Evolutionary conservation across 2,329 filamentous ascomycete genomes (phyloP), one percentile per base, ranked within the genome.

Genomic region (Coleophoma eucalyptorum): DNA sequence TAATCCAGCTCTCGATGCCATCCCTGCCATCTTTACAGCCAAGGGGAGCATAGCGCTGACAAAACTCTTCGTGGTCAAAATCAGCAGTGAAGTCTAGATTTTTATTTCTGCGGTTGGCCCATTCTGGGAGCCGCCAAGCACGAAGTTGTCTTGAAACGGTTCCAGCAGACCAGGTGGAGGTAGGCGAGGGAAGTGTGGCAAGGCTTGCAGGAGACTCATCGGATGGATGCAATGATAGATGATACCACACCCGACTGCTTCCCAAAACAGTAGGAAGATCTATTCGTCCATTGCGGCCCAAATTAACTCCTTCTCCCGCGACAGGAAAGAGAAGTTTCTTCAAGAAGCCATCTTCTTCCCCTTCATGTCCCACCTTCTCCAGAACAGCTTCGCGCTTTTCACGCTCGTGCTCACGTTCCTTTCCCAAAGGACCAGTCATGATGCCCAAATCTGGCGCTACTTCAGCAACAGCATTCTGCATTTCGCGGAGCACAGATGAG

Each of bases 21-120:
- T 99, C 94, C 55, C 84, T 84, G 50, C 94, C 94, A 57, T 96
- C 90, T 60, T 86, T 83, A 68, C 94, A 99, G 13, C 94, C 94
- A 0, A 99, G 79, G 5, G 82, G 76, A 5, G 84, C 77, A 66
- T 97, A 99, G 42, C 94, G 84, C 59, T 86, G 84, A 18, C 85
- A 81, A 62, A 99, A 97, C 67, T 99, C 94, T 15, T 96, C 90
- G 5, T 92, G 75, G 62, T 99, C 94, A 59, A 97, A 99, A 64
- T 99, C 94, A 1, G 92, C 90, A 0, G 94, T 99, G 69, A 96
- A 99, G 66, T 99, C 94, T 2, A 97, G 82, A 61, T 87, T 84
- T 66, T 90, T 90, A 67, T 92, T 95, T 46, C 94, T 83, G 50
- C 93, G 85, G 65, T 97, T 99, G 1, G 92, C 90, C 94, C 94